phyloP scores from a whole-genome alignment of 306 rosid genomes.

The Lotus japonicus region DNA sequence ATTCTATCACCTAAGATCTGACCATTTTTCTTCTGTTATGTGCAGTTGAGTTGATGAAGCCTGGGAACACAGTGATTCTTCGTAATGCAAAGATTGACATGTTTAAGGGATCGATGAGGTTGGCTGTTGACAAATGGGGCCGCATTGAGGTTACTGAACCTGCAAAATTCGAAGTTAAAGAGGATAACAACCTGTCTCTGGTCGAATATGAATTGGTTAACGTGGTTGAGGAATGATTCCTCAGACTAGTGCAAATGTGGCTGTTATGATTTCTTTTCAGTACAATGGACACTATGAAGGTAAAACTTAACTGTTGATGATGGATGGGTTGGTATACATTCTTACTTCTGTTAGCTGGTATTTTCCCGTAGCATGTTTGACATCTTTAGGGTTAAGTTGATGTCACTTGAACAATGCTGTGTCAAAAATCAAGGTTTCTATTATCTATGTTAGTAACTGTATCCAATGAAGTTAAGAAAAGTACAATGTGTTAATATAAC shows the following conservation, averaged over 20 bases:
- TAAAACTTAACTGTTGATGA: conserved; percentile 17
- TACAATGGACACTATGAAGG: not conserved
- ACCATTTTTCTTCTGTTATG: not conserved
- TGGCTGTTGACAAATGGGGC: conserved; percentile 46
- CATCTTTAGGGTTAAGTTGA: conserved; percentile 18
- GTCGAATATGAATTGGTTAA: conserved; percentile 46
- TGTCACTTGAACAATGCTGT: conserved; percentile 12
- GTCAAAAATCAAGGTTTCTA: not conserved
- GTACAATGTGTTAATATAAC: not conserved
- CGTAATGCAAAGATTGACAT: conserved; percentile 50
- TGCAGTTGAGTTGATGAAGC: conserved; percentile 47
- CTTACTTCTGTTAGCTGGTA: conserved; percentile 12
- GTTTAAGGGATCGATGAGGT: conserved; percentile 47
- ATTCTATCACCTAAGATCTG: not conserved
- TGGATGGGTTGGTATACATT: conserved; percentile 25
- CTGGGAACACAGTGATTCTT: conserved; percentile 34
- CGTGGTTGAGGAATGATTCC: conserved; percentile 31
- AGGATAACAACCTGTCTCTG: conserved; percentile 43
- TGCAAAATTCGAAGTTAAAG: conserved; percentile 34
- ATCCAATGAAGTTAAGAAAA: conserved; percentile 10
- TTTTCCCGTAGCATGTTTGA: conserved; percentile 10
- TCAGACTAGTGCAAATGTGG: conserved; percentile 1
- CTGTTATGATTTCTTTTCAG: not conserved
- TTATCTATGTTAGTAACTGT: conserved; percentile 18
- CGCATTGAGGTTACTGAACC: conserved; percentile 41